These are phyloP conservation scores for Musa beccarii DNA, from an alignment of 176 grass and related monocot species.

Conservation along the genomic window DNA sequence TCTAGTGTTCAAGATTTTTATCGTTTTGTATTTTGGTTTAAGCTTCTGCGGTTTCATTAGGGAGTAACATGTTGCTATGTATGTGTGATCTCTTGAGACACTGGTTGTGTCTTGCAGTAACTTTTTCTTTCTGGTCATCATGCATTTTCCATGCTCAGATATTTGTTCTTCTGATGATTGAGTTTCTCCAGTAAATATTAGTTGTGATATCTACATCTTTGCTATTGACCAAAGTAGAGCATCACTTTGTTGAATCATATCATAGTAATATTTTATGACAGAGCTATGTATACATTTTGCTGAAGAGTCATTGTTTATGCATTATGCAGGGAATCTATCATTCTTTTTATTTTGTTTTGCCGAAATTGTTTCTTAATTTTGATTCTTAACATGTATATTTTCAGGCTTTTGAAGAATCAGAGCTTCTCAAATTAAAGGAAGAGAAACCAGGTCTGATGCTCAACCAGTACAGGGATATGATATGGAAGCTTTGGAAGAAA, in stretches of 20 bases:
- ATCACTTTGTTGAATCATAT: neutral
- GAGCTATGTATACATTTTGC: neutral
- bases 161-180: neutral
- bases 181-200: no score
- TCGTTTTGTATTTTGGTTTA: no score
- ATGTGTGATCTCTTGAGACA: no score
- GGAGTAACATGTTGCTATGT: no score
- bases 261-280: neutral
- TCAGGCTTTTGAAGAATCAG: conserved; percentile 92
- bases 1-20: no score
- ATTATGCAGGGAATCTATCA: neutral
- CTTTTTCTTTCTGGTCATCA: no score
- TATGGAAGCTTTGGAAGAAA: conserved; percentile 99
- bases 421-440: conserved; percentile 91
- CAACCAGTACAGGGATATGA: conserved; percentile 96
- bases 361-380: neutral
- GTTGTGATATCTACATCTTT: neutral
- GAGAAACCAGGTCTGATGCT: conserved; percentile 90
- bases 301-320: neutral
- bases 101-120: no score
- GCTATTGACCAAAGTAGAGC: neutral
- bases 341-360: neutral
- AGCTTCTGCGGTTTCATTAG: no score
- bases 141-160: no score
- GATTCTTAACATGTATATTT: neutral